phyloP scores from a whole-genome alignment of 1,284 basidiomycete species.

The Lentinula novae-zelandiae region DNA sequence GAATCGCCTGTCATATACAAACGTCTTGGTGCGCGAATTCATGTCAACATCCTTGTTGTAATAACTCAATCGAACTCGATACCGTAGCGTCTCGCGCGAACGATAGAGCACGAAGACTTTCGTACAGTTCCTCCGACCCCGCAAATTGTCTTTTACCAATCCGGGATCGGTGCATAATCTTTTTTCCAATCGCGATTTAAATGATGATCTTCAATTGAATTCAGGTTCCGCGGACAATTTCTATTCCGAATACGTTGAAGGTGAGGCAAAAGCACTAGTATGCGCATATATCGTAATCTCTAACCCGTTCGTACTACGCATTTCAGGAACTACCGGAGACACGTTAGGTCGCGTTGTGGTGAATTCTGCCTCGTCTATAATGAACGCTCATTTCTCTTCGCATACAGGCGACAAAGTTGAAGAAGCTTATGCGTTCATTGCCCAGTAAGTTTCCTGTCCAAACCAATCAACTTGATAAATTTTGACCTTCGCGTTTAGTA shows the following conservation, averaged over 20 bases:
- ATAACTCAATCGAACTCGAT: not conserved
- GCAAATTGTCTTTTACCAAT: constrained; percentile 69
- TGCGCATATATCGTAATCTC: not conserved
- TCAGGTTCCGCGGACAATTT: constrained; percentile 49
- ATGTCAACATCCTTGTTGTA: not conserved
- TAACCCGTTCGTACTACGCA: not conserved
- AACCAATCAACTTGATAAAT: not conserved
- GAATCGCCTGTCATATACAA: constrained; percentile 56
- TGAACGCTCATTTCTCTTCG: not conserved
- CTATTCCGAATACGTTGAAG: constrained; percentile 52
- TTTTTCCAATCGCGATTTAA: not conserved
- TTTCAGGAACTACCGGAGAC: constrained; percentile 53
- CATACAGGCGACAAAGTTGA: constrained; percentile 61
- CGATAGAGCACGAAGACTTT: constrained; percentile 53
- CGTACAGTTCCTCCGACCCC: constrained; percentile 44
- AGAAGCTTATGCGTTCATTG: constrained; percentile 70
- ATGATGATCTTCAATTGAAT: not conserved
- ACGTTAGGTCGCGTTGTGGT: constrained; percentile 41
- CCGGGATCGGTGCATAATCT: constrained; percentile 42
- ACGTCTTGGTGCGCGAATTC: constrained; percentile 47
- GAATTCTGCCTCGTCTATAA: not conserved
- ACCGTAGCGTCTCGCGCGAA: constrained; percentile 44
- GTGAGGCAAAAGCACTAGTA: constrained; percentile 21
- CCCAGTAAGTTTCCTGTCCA: constrained; percentile 47
- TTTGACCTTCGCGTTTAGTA: constrained; percentile 34